Conservation (phyloP, 2,329 filamentous ascomycete species). For the Onygenales sp. region DNA sequence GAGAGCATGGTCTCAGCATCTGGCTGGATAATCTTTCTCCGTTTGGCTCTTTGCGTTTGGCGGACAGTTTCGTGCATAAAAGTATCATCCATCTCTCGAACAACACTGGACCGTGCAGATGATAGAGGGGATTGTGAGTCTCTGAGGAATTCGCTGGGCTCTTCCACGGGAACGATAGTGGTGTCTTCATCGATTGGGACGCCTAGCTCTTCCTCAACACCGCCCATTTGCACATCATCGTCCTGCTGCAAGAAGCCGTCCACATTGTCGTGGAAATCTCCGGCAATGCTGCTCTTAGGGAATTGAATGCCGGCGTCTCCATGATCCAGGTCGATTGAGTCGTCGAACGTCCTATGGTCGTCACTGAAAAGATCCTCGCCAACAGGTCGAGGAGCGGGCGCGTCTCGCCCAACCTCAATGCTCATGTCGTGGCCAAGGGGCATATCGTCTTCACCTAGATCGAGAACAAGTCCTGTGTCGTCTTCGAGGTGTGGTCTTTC, state of each 20-base stretch:
- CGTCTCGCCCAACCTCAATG: slow-evolving; percentile 86
- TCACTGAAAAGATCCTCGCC: slow-evolving; percentile 46
- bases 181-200: slow-evolving; percentile 48
- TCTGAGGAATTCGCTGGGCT: slow-evolving; percentile 25
- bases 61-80: slow-evolving; percentile 47
- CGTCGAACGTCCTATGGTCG: slow-evolving; percentile 49
- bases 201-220: slow-evolving; percentile 43
- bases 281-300: slow-evolving; percentile 26
- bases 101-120: slow-evolving; percentile 41
- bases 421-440: slow-evolving; percentile 58
- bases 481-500: slow-evolving; percentile 50
- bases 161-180: slow-evolving; percentile 18
- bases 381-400: slow-evolving; percentile 54
- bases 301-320: slow-evolving; percentile 38
- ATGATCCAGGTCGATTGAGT: slow-evolving; percentile 45
- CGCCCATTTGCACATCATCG: slow-evolving; percentile 43
- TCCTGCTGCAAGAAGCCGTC: slow-evolving; percentile 47
- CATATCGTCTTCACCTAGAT: slow-evolving; percentile 56
- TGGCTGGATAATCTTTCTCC: slow-evolving; percentile 71
- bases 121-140: slow-evolving; percentile 47
- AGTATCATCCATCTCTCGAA: slow-evolving; percentile 53
- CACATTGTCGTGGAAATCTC: slow-evolving; percentile 42
- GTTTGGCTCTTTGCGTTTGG: slow-evolving; percentile 66
- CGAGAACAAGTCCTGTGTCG: slow-evolving; percentile 65
- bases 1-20: slow-evolving; percentile 73